phyloP scores from a whole-genome alignment of 225 moss, liverwort and hornwort species.

The Sphagnum contortum region DNA sequence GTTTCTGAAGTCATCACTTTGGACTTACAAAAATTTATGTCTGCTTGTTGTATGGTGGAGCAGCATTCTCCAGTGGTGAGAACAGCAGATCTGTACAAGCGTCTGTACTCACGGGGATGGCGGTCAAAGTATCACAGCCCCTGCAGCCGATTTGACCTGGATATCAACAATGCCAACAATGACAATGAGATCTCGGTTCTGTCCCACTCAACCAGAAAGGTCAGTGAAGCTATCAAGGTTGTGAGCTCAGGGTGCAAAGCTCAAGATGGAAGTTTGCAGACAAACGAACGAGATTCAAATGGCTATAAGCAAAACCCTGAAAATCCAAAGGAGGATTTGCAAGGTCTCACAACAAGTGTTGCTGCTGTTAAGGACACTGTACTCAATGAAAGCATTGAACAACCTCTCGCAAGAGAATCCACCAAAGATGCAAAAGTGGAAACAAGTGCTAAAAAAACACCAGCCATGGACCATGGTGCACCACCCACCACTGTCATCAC shows the following conservation, averaged over 20 bases:
- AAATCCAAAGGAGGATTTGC: slow-evolving; percentile 15
- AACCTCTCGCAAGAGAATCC: slow-evolving; percentile 12
- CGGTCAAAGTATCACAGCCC: slow-evolving; percentile 77
- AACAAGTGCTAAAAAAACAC: slow-evolving; percentile 1
- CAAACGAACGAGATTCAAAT: slow-evolving; percentile 9
- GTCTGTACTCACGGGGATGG: slow-evolving; percentile 86
- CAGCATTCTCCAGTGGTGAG: slow-evolving; percentile 79
- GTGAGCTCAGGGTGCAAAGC: slow-evolving; percentile 6
- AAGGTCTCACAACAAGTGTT: background rate
- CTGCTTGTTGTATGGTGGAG: background rate
- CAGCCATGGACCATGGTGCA: slow-evolving; percentile 7
- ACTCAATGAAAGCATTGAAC: slow-evolving; percentile 13
- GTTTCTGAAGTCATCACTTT: background rate
- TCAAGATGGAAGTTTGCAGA: slow-evolving; percentile 1
- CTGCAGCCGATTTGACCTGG: slow-evolving; percentile 45
- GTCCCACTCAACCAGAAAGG: slow-evolving; percentile 9
- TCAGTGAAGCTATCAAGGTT: slow-evolving; percentile 15
- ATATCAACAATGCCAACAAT: slow-evolving; percentile 29
- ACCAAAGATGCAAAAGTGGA: slow-evolving; percentile 14
- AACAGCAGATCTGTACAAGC: slow-evolving; percentile 80
- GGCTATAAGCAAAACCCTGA: slow-evolving; percentile 7
- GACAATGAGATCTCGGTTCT: slow-evolving; percentile 12
- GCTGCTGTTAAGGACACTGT: slow-evolving; percentile 4
- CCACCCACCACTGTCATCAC: slow-evolving; percentile 5
- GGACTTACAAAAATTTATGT: background rate